Percentiles rank a stretch among this genome's conserved stretches.
phyloP scores from a whole-genome alignment of 2,329 filamentous ascomycete species.

The Diaporthe citriasiana region DNA sequence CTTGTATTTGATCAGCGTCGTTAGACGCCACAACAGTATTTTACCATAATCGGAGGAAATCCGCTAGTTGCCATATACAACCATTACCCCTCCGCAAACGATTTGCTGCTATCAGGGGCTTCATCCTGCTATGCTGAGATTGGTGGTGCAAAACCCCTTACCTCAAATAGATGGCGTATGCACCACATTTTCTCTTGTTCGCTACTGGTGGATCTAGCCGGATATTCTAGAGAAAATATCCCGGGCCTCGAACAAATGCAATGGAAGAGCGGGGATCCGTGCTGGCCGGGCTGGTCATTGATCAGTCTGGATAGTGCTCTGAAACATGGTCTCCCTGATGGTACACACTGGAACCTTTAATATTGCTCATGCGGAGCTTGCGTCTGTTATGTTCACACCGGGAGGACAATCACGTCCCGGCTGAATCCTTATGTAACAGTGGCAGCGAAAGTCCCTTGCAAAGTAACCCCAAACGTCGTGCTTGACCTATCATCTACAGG shows the following conservation, averaged over 20 bases:
- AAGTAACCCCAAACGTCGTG: neutral
- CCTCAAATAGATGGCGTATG: slow-evolving; percentile 23
- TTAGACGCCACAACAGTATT: neutral
- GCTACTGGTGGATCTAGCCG: neutral
- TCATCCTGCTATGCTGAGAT: neutral
- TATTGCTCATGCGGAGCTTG: neutral
- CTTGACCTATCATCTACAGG: neutral
- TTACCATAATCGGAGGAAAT: neutral
- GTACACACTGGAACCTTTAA: neutral
- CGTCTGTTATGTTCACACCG: neutral
- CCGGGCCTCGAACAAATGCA: neutral
- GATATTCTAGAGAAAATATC: neutral
- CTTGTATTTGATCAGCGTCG: neutral
- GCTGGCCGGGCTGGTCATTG: neutral
- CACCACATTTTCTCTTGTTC: neutral
- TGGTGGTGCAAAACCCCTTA: neutral
- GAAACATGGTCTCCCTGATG: slow-evolving; percentile 3
- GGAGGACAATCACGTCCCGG: neutral
- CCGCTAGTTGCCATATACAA: no score
- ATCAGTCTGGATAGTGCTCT: neutral
- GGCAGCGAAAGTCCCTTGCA: neutral
- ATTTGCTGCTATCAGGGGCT: neutral
- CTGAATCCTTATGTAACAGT: slow-evolving; percentile 16
- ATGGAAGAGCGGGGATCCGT: neutral
- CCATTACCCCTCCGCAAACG: neutral